Percentiles rank a stretch among this genome's conserved stretches.
phyloP scores from a whole-genome alignment of 371 early-diverging fungal species.

The Massospora cicadina region DNA sequence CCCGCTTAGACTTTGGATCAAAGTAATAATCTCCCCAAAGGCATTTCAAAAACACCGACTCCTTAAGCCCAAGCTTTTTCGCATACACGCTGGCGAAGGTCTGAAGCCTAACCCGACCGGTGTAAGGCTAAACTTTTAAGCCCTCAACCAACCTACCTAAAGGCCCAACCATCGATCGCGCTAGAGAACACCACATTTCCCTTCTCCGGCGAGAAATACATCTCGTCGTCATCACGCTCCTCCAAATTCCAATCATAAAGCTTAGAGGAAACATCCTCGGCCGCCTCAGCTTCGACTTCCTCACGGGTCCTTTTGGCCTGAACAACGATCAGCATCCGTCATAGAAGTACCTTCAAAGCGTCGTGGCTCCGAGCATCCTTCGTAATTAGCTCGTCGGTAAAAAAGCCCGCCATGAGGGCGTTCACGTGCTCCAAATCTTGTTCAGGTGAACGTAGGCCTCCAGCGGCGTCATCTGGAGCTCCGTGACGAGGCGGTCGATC shows the following conservation, averaged over 20 bases:
- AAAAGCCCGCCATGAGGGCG: constrained; percentile 86
- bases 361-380: constrained; percentile 65
- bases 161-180: constrained; percentile 97
- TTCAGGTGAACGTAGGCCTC: constrained; percentile 85
- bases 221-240: constrained; percentile 73
- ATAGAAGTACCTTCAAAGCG: constrained; percentile 23
- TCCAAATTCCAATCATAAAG: constrained; percentile 64
- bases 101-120: constrained; percentile 31
- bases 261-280: constrained; percentile 18
- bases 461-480: constrained; percentile 72
- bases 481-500: constrained; percentile 90
- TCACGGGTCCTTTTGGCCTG: not conserved
- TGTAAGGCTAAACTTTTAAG: no score
- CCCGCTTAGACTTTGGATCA: constrained; percentile 83
- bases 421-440: constrained; percentile 90
- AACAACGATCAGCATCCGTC: not conserved
- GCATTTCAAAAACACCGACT: constrained; percentile 41
- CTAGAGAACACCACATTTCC: constrained; percentile 94
- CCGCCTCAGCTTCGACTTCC: constrained; percentile 12
- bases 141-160: constrained; percentile 30
- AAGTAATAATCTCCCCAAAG: constrained; percentile 96
- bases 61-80: constrained; percentile 74
- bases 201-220: constrained; percentile 84
- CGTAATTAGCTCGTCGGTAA: constrained; percentile 69
- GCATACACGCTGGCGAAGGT: constrained; percentile 87